phyloP scores from a whole-genome alignment of 345 rosid genomes.

The Euphorbia pulcherrima region DNA sequence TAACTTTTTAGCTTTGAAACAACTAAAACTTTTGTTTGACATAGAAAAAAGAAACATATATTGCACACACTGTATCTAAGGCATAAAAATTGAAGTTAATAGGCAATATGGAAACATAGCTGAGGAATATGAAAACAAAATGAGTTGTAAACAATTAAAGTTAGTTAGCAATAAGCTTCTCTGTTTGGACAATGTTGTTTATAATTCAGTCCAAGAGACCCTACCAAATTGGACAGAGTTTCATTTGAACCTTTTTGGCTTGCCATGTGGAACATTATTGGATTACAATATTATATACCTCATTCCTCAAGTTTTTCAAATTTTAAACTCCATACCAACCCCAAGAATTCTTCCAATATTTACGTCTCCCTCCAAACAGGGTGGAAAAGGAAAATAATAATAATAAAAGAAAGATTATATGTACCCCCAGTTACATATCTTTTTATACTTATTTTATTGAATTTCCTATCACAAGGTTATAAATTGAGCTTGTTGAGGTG shows the following conservation, averaged over 20 bases:
- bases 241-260: background rate
- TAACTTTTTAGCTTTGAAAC: too few species aligned
- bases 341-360: background rate
- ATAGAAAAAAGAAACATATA: too few species aligned
- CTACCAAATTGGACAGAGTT: slow-evolving; percentile 6
- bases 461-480: too few species aligned
- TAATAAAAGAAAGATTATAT: too few species aligned
- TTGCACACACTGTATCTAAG: too few species aligned
- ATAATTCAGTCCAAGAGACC: background rate
- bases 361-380: background rate
- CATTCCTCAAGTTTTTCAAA: background rate
- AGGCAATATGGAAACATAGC: background rate
- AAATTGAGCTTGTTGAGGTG: too few species aligned
- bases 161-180: background rate
- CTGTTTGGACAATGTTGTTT: background rate
- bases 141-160: slow-evolving; percentile 6
- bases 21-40: too few species aligned
- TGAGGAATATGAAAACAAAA: background rate
- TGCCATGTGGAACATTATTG: background rate
- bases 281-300: background rate
- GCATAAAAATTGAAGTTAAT: background rate
- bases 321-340: background rate
- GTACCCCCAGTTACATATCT: too few species aligned
- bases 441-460: too few species aligned
- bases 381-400: too few species aligned